phyloP scores from a whole-genome alignment of 2,329 filamentous ascomycete genomes.

The Arthrinium phaeospermum region DNA sequence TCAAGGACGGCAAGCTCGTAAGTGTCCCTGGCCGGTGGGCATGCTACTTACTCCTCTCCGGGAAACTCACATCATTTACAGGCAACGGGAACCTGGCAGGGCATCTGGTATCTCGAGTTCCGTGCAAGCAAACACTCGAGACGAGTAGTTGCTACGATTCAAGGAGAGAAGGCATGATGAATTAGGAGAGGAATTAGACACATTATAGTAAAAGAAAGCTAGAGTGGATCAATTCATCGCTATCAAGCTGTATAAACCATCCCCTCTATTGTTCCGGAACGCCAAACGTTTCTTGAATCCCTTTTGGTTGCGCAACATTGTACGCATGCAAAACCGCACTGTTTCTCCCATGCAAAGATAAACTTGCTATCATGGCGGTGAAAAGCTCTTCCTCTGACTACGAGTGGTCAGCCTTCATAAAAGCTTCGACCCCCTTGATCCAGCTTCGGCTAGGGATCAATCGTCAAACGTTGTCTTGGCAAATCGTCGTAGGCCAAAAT shows the following conservation, averaged over 20 bases:
- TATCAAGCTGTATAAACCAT: neutral
- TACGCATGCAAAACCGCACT: neutral
- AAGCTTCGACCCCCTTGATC: neutral
- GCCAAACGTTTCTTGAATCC: constrained; percentile 8
- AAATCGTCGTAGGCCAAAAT: neutral
- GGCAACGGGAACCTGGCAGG: constrained; percentile 76
- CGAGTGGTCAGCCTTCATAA: neutral
- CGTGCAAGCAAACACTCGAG: constrained; percentile 76
- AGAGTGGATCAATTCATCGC: neutral
- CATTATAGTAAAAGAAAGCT: neutral
- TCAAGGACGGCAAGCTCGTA: constrained; percentile 81
- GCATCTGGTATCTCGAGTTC: constrained; percentile 96
- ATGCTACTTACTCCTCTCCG: constrained; percentile 16
- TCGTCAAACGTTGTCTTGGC: neutral
- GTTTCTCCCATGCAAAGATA: neutral
- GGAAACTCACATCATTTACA: constrained; percentile 34
- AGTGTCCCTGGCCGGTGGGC: constrained; percentile 33
- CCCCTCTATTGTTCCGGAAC: constrained; percentile 4
- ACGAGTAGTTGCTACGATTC: constrained; percentile 89
- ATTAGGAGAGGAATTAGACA: neutral
- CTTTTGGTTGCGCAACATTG: neutral
- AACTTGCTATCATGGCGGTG: neutral
- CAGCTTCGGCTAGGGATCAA: neutral
- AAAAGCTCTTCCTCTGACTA: neutral
- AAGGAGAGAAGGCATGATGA: constrained; percentile 72